These are phyloP conservation scores for Yarrowia deformans DNA, from an alignment of 805 yeast genomes.

Conservation along the genomic window DNA sequence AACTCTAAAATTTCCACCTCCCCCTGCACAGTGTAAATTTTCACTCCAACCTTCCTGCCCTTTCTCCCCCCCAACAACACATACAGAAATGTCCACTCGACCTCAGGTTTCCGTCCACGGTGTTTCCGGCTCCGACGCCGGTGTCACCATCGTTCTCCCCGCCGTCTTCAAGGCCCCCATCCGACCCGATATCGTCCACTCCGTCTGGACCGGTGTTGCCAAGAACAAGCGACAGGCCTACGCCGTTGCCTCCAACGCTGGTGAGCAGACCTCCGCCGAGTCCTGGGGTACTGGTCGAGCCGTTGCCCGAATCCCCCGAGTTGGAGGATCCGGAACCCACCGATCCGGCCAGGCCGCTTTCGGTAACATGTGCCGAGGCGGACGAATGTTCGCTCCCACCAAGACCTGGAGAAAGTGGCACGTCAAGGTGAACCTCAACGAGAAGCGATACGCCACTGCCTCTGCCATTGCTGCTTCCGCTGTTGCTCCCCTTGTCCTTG, in stretches of 20 bases:
- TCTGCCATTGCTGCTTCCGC: constrained; percentile 99
- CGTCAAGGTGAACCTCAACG: constrained; percentile 99
- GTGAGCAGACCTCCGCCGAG: constrained; percentile 99
- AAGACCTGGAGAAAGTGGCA: constrained; percentile 99
- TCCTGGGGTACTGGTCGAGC: constrained; percentile 99
- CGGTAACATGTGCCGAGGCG: constrained; percentile 99
- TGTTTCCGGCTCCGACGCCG: constrained; percentile 84
- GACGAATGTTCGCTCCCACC: constrained; percentile 99
- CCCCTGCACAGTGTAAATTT: not conserved
- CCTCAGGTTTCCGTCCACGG: constrained; percentile 97
- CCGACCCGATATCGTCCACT: constrained; percentile 99
- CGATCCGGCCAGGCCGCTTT: constrained; percentile 99
- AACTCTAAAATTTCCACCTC: not conserved
- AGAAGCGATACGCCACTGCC: constrained; percentile 99
- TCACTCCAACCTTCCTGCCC: not conserved
- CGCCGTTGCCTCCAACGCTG: constrained; percentile 99
- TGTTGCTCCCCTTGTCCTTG: constrained; percentile 96
- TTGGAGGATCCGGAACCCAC: constrained; percentile 99
- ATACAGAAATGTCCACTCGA: constrained; percentile 56
- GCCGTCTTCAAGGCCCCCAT: constrained; percentile 99
- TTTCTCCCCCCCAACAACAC: not conserved
- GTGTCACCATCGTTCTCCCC: constrained; percentile 89
- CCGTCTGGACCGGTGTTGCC: constrained; percentile 97
- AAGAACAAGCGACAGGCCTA: constrained; percentile 99
- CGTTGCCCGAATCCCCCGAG: constrained; percentile 99